Conservation (phyloP, 768 basidiomycete species). For the Termitomyces sp. region DNA sequence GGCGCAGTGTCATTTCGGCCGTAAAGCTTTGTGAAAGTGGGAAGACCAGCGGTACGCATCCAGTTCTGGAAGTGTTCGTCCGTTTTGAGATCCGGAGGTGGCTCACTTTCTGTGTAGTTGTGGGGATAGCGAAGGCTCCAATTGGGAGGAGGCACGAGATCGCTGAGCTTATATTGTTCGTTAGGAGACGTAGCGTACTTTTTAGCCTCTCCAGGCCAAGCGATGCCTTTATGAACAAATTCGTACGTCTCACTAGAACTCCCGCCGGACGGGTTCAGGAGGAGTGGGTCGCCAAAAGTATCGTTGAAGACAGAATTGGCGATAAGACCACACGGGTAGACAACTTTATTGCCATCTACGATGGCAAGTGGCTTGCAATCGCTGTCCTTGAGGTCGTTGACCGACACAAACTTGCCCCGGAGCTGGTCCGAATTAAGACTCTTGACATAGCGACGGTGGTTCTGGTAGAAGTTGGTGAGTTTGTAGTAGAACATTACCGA, state of each 20-base stretch:
- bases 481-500: slow-evolving; percentile 95
- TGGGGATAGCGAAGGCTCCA: slow-evolving; percentile 74
- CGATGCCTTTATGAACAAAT: slow-evolving; percentile 77
- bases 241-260: slow-evolving; percentile 48
- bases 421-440: slow-evolving; percentile 83
- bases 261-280: slow-evolving; percentile 48
- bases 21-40: slow-evolving; percentile 94
- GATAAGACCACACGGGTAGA: slow-evolving; percentile 96
- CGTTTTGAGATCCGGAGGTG: slow-evolving; percentile 63
- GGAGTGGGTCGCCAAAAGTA: slow-evolving; percentile 62
- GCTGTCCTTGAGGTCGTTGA: slow-evolving; percentile 47
- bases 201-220: slow-evolving; percentile 93
- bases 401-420: slow-evolving; percentile 57
- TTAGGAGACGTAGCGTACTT: slow-evolving; percentile 74
- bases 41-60: slow-evolving; percentile 98
- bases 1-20: slow-evolving; percentile 80
- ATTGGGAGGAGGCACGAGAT: slow-evolving; percentile 90
- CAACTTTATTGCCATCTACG: slow-evolving; percentile 45
- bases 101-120: slow-evolving; percentile 57
- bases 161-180: slow-evolving; percentile 32
- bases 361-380: slow-evolving; percentile 88
- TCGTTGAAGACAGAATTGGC: slow-evolving; percentile 98
- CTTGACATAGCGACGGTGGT: slow-evolving; percentile 96
- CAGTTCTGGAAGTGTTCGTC: slow-evolving; percentile 99
- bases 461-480: slow-evolving; percentile 95